These are phyloP conservation scores for Sporormia fimetaria DNA, from an alignment of 495 filamentous ascomycete genomes.

Conservation along the genomic window DNA sequence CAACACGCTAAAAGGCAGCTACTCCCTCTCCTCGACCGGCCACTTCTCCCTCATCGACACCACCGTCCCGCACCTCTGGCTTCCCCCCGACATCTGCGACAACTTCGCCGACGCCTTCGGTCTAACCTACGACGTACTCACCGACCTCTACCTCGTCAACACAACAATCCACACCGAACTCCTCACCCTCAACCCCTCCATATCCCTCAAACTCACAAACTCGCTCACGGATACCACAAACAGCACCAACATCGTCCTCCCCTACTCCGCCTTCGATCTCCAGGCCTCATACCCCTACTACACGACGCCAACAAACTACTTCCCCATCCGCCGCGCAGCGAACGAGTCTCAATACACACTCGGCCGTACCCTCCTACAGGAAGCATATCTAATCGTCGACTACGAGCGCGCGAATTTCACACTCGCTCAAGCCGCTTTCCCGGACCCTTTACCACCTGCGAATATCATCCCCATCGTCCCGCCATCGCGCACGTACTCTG, in stretches of 20 bases:
- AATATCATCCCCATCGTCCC: conserved; percentile 25
- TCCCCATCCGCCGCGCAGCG: conserved; percentile 28
- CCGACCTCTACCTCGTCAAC: conserved; percentile 30
- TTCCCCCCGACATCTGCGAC: conserved; percentile 29
- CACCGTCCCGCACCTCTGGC: conserved; percentile 30
- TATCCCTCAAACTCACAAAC: conserved; percentile 30
- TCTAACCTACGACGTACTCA: conserved; percentile 27
- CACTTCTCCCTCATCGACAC: conserved; percentile 29
- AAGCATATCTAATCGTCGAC: conserved; percentile 31
- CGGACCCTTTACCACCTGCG: conserved; percentile 17
- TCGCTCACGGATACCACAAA: conserved; percentile 16
- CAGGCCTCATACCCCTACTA: conserved; percentile 23
- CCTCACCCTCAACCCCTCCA: conserved; percentile 21
- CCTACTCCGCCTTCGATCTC: conserved; percentile 29
- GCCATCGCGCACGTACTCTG: too few species aligned
- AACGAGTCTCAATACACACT: conserved; percentile 28
- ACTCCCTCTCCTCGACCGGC: conserved; percentile 19
- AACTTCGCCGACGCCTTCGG: conserved; percentile 29
- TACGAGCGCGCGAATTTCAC: conserved; percentile 29
- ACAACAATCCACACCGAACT: conserved; percentile 26
- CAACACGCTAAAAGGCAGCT: conserved; percentile 21
- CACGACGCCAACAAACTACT: conserved; percentile 27
- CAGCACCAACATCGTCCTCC: conserved; percentile 27
- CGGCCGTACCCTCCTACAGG: conserved; percentile 28
- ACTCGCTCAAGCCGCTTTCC: conserved; percentile 23